A percentile compares a stretch with the other conserved stretches of the same genome.
Evolutionary conservation across 2,329 filamentous ascomycete species (phyloP).

Genomic region (Trichophyton simii): DNA sequence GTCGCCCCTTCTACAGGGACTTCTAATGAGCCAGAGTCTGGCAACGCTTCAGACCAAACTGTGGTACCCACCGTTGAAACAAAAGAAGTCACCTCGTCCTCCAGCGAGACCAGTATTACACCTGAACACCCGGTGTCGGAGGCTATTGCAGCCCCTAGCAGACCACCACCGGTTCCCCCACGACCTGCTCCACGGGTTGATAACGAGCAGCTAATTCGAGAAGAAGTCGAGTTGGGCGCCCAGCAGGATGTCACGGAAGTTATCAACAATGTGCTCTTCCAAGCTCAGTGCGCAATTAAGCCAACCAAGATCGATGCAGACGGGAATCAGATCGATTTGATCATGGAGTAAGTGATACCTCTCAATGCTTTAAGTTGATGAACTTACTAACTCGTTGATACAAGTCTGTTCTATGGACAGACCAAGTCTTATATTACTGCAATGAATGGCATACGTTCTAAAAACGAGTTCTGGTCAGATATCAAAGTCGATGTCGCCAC

Average conservation of each 20-base stretch:
- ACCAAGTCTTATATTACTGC: conserved; percentile 37
- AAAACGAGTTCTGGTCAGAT: conserved; percentile 50
- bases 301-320: conserved; percentile 52
- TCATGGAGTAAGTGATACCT: conserved; percentile 46
- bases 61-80: neutral
- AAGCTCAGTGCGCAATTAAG: conserved; percentile 77
- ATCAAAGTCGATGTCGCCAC: conserved; percentile 48
- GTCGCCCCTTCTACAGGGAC: conserved; percentile 18
- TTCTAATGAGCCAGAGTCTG: conserved; percentile 11
- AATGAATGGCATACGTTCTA: conserved; percentile 34
- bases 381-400: neutral
- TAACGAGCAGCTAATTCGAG: conserved; percentile 28
- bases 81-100: neutral
- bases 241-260: conserved; percentile 97
- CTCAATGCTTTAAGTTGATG: neutral
- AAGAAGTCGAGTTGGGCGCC: conserved; percentile 47
- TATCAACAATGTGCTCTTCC: conserved; percentile 81
- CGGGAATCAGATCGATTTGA: conserved; percentile 67
- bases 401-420: conserved; percentile 40
- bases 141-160: conserved; percentile 28
- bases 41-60: neutral
- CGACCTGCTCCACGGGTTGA: conserved; percentile 31
- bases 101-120: neutral
- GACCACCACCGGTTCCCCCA: conserved; percentile 49
- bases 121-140: conserved; percentile 1